A percentile compares a stretch with the other conserved stretches of the same genome.
These are phyloP conservation scores for Agastache rugosa DNA, from an alignment of 257 asterid species.

Conservation along the genomic window DNA sequence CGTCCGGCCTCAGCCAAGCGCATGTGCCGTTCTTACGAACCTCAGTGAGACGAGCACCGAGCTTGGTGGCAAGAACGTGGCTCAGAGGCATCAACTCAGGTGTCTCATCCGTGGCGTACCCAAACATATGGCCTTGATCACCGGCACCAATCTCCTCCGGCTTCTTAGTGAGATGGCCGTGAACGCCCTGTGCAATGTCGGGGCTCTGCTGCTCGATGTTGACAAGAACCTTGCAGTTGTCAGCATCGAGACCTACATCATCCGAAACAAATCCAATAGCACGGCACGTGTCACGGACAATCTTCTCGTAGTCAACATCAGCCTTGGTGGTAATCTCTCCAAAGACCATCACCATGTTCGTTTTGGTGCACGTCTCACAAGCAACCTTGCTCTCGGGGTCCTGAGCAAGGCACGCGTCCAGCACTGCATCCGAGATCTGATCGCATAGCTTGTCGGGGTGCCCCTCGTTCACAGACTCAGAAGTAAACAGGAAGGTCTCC, in stretches of 20 bases:
- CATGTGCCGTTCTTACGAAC: constrained; percentile 45
- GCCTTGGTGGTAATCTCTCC: constrained; percentile 91
- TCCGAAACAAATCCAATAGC: constrained; percentile 46
- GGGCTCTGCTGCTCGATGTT: constrained; percentile 53
- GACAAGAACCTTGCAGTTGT: constrained; percentile 51
- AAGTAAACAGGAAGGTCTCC: constrained; percentile 81
- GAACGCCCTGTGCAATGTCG: constrained; percentile 52
- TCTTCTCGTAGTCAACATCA: constrained; percentile 71
- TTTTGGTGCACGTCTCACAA: constrained; percentile 84
- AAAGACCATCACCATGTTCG: constrained; percentile 88
- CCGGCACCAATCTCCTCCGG: constrained; percentile 52
- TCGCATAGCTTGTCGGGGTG: constrained; percentile 93
- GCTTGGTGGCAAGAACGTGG: constrained; percentile 52
- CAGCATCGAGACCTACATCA: constrained; percentile 52
- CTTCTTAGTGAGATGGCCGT: constrained; percentile 46
- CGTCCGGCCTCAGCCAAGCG: constrained; percentile 53
- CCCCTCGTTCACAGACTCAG: constrained; percentile 87
- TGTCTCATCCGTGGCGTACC: constrained; percentile 51
- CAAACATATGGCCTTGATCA: constrained; percentile 53
- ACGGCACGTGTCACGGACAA: constrained; percentile 81
- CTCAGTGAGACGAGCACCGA: constrained; percentile 52
- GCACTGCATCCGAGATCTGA: constrained; percentile 88
- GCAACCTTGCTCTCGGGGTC: constrained; percentile 90
- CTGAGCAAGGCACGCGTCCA: constrained; percentile 82
- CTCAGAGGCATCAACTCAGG: constrained; percentile 50